Evolutionary conservation across 192 early-diverging fungal species (phyloP).

Genomic region (Piromyces finnis): DNA sequence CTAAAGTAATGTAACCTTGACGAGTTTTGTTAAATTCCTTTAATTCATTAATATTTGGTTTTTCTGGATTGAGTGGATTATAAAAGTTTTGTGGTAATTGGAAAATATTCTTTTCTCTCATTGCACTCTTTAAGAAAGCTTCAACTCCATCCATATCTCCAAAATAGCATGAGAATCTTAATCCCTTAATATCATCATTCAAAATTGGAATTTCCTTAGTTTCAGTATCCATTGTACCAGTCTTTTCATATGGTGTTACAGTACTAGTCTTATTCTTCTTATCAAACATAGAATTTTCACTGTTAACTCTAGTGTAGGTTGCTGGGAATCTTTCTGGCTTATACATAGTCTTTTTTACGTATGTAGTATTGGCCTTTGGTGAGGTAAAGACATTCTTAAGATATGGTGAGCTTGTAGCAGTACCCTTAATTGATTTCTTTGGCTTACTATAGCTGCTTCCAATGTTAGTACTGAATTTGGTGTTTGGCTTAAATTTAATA

Average conservation of each 20-base stretch:
- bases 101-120: neutral
- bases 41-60: neutral
- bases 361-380: neutral
- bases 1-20: neutral
- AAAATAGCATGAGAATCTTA: neutral
- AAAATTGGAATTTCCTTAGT: neutral
- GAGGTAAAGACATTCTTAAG: neutral
- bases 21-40: neutral
- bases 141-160: neutral
- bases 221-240: neutral
- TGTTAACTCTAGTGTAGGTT: neutral
- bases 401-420: neutral
- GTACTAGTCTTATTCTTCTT: neutral
- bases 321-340: neutral
- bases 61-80: neutral
- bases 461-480: neutral
- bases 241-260: neutral
- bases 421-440: neutral
- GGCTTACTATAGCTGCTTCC: neutral
- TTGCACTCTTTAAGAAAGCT: neutral
- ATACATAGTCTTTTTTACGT: neutral
- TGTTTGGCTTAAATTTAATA: neutral
- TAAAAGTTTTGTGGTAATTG: neutral
- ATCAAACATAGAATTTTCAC: neutral
- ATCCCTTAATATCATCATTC: neutral